Evolutionary conservation across 75 land plant species (phyloP).

Genomic region (Sequoia sempervirens): DNA sequence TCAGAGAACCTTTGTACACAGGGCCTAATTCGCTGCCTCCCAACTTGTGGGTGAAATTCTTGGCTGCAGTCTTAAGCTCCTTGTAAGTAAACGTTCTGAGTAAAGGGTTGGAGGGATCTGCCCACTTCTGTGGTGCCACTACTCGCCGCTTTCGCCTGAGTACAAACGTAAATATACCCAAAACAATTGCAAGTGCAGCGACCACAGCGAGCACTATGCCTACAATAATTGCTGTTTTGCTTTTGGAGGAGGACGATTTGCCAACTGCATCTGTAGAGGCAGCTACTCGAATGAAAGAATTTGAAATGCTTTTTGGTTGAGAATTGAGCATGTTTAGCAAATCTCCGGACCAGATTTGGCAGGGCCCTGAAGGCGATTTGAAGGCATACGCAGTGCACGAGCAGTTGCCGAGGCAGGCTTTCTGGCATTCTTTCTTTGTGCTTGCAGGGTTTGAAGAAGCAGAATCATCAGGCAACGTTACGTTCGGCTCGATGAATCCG

Average conservation of each 20-base stretch:
- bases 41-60: slow-evolving; percentile 53
- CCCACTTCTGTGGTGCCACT: not conserved
- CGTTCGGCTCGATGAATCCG: slow-evolving; percentile 11
- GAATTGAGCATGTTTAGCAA: slow-evolving; percentile 22
- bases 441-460: not conserved
- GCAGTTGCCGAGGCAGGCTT: slow-evolving; percentile 34
- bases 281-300: slow-evolving; percentile 10
- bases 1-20: slow-evolving; percentile 59
- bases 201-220: not conserved
- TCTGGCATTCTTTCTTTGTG: slow-evolving; percentile 21
- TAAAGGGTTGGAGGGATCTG: not conserved
- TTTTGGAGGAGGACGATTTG: not conserved
- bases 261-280: not conserved
- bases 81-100: slow-evolving; percentile 26
- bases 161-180: not conserved
- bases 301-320: not conserved
- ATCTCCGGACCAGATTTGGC: slow-evolving; percentile 42
- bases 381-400: slow-evolving; percentile 52
- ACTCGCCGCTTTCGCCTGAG: not conserved
- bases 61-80: slow-evolving; percentile 48
- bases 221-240: not conserved
- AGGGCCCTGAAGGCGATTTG: not conserved
- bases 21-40: slow-evolving; percentile 69
- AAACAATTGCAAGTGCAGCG: not conserved
- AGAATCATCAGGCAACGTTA: not conserved